These are phyloP conservation scores for Vanilla planifolia DNA, from an alignment of 106 monocot species.

Conservation along the genomic window DNA sequence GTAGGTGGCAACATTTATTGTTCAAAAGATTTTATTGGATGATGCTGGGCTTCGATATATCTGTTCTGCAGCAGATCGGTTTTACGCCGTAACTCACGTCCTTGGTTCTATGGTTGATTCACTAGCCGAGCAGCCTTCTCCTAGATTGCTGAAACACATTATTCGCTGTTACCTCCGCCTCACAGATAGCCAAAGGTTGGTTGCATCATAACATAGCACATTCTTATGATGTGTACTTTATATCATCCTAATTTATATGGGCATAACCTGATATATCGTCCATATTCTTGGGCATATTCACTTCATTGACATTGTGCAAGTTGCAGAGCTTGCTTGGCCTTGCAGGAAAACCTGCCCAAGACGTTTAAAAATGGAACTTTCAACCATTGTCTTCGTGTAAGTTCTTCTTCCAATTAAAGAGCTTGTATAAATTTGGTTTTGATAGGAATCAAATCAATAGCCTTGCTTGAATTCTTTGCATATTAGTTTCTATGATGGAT, in stretches of 20 bases:
- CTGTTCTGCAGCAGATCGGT: slow-evolving; percentile 45
- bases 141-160: slow-evolving; percentile 43
- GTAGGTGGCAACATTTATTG: slow-evolving; percentile 61
- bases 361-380: slow-evolving; percentile 39
- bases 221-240: too few species aligned
- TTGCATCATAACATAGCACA: too few species aligned
- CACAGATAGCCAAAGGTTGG: slow-evolving; percentile 30
- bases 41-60: slow-evolving; percentile 50
- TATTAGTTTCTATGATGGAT: too few species aligned
- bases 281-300: not conserved
- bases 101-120: slow-evolving; percentile 28
- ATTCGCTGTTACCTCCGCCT: slow-evolving; percentile 39
- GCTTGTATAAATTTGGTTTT: not conserved
- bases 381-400: slow-evolving; percentile 25
- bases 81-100: slow-evolving; percentile 21
- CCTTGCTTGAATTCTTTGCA: too few species aligned
- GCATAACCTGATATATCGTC: not conserved
- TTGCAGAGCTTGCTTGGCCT: slow-evolving; percentile 24
- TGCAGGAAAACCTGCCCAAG: slow-evolving; percentile 26
- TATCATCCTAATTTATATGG: too few species aligned
- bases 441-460: too few species aligned
- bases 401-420: slow-evolving; percentile 5
- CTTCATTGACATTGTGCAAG: not conserved
- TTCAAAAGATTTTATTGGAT: slow-evolving; percentile 52
- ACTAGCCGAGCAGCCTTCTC: slow-evolving; percentile 29